Evolutionary conservation across 352 stramenopile genomes (phyloP).

Genomic region (Aphanomyces cochlioides): DNA sequence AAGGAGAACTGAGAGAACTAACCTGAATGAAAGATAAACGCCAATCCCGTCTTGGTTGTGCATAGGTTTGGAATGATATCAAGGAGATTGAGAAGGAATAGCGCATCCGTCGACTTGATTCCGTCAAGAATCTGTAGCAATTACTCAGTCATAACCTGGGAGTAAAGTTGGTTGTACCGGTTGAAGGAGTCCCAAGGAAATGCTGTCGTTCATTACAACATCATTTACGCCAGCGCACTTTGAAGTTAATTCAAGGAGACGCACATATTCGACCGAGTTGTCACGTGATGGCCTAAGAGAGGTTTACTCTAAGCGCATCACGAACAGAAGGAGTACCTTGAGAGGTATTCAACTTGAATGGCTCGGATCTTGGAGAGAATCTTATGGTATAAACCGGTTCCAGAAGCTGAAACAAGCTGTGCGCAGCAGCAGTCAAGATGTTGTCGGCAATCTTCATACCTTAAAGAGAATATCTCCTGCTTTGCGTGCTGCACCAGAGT

Average conservation of each 20-base stretch:
- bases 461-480: constrained; percentile 56
- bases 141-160: no score
- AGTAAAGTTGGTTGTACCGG: background rate
- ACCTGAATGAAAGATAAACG: constrained; percentile 80
- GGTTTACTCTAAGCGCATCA: background rate
- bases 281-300: background rate
- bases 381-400: constrained; percentile 20
- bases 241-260: constrained; percentile 69
- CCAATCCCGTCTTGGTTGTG: constrained; percentile 55
- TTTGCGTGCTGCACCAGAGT: constrained; percentile 64
- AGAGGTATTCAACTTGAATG: constrained; percentile 1
- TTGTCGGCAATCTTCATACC: constrained; percentile 32
- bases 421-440: background rate
- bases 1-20: constrained; percentile 9
- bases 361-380: background rate
- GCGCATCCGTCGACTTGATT: constrained; percentile 65
- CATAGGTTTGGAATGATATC: constrained; percentile 73
- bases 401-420: constrained; percentile 8
- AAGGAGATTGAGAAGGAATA: constrained; percentile 83
- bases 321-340: background rate
- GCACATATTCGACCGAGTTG: constrained; percentile 40
- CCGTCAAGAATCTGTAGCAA: constrained; percentile 55
- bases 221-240: constrained; percentile 41
- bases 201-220: constrained; percentile 15
- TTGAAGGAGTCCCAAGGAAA: constrained; percentile 32